Base-by-base conservation (phyloP, 345 rosid genomes). In the Pseudoturritis turrita region DNA sequence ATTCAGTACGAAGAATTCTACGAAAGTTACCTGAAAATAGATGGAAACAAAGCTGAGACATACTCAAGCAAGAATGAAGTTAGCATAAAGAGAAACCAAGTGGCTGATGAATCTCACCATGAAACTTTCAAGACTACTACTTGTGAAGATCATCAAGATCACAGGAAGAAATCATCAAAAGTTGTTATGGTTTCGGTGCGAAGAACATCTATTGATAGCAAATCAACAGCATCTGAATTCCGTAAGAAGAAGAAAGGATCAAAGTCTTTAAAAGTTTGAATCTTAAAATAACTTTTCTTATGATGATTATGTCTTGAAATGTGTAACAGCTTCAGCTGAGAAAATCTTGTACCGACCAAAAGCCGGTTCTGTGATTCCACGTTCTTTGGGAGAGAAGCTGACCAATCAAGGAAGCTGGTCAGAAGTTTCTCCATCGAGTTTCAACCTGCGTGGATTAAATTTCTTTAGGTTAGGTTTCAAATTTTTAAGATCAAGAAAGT, bases 101-200 rank as follows among this genome's bases (percentile, higher is more conserved):
- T 77, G 7, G 64, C 81, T 47, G 83, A 81, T 77, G 88, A 78
- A 72, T 52, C 81, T 65, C 78, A 46, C 7, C 77, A 60, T 37
- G 81, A 75, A 50, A 76, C 75, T 4, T 61, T 70, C 55, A 78
- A 70, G 77, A 63, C 82, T 59, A 61, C 75, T 37, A 70, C 74
- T 47, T 76, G 79, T 62, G 56, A 76, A 63, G 76, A 76, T 39
- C 76, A 70, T 70, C 79, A 76, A 76, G 85, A 82, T 58, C 84
- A 84, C 44, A 77, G 45, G 13, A 73, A 71, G 75, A 86, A 72
- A 78, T 87, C 93, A 70, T 87, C 94, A 1, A 83, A 80, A 25
- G 88, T 90, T 26, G 81, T 88, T 57, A 80, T 79, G 81, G 81
- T 90, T 39, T 88, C 91, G n/a, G 41, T 90, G 14, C 82, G 79